These are phyloP conservation scores for Verbena officinalis DNA, from an alignment of 257 asterid genomes.

Conservation along the genomic window DNA sequence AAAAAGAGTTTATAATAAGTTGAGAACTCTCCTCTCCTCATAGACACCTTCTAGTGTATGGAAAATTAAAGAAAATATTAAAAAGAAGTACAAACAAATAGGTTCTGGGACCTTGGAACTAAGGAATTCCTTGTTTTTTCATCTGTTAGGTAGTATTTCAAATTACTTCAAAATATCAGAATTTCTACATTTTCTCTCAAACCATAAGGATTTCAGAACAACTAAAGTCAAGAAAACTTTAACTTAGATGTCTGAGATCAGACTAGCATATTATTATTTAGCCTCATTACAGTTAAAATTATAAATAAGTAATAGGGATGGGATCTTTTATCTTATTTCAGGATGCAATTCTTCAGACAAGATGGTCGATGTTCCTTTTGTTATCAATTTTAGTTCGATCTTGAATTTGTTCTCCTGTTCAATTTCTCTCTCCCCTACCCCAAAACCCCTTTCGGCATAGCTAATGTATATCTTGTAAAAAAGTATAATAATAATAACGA, in stretches of 20 bases:
- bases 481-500: not conserved
- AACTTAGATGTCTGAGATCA: not conserved
- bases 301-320: not conserved
- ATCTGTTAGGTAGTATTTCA: slow-evolving; percentile 4
- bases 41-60: not conserved
- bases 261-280: not conserved
- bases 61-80: too few relatives aligned
- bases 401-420: not conserved
- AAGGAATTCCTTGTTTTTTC: slow-evolving; percentile 4
- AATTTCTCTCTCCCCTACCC: not conserved
- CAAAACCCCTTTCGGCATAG: too few relatives aligned
- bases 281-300: not conserved
- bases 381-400: not conserved
- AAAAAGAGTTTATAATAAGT: too few relatives aligned
- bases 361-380: not conserved
- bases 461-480: not conserved
- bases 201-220: slow-evolving; percentile 13
- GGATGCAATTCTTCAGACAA: not conserved
- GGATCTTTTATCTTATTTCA: slow-evolving; percentile 15
- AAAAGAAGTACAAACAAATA: slow-evolving; percentile 1
- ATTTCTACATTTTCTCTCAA: not conserved
- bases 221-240: slow-evolving; percentile 1
- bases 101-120: slow-evolving; percentile 2
- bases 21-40: slow-evolving; percentile 2
- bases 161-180: not conserved